Evolutionary conservation across 768 basidiomycete species (phyloP).

Genomic region (Pisolithus tinctorius): DNA sequence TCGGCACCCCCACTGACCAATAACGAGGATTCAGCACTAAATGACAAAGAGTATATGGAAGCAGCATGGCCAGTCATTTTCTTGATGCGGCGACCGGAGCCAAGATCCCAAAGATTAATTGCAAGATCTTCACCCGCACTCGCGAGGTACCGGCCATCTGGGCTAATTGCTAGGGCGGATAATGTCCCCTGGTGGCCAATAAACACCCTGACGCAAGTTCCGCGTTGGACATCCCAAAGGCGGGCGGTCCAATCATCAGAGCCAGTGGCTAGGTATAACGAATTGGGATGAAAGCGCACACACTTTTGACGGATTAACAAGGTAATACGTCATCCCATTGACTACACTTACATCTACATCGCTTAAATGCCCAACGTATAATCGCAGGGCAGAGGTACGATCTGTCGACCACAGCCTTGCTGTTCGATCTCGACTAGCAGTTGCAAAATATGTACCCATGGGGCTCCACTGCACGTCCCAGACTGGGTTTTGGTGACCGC

Average conservation of each 20-base stretch:
- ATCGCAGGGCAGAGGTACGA: constrained; percentile 72
- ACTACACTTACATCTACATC: constrained; percentile 84
- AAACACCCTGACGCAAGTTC: constrained; percentile 90
- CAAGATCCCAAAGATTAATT: constrained; percentile 95
- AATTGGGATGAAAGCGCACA: constrained; percentile 95
- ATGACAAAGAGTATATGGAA: constrained; percentile 84
- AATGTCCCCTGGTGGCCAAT: constrained; percentile 90
- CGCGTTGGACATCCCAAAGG: constrained; percentile 97
- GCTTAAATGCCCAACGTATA: constrained; percentile 93
- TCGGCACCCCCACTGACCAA: constrained; percentile 90
- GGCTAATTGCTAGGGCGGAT: constrained; percentile 80
- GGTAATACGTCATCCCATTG: background rate
- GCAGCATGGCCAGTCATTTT: constrained; percentile 93
- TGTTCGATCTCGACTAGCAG: constrained; percentile 87
- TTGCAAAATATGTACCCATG: constrained; percentile 97
- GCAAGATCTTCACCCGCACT: constrained; percentile 89
- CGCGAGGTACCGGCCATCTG: constrained; percentile 91
- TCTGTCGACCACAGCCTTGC: constrained; percentile 97
- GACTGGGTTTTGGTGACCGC: constrained; percentile 94
- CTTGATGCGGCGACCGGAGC: constrained; percentile 90
- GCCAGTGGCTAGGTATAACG: constrained; percentile 92
- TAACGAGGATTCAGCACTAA: constrained; percentile 86
- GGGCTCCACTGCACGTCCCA: constrained; percentile 99
- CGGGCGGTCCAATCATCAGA: constrained; percentile 95
- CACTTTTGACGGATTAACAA: constrained; percentile 45